Base-by-base conservation (phyloP, 2,329 filamentous ascomycete genomes). In the Xylariales sp. region DNA sequence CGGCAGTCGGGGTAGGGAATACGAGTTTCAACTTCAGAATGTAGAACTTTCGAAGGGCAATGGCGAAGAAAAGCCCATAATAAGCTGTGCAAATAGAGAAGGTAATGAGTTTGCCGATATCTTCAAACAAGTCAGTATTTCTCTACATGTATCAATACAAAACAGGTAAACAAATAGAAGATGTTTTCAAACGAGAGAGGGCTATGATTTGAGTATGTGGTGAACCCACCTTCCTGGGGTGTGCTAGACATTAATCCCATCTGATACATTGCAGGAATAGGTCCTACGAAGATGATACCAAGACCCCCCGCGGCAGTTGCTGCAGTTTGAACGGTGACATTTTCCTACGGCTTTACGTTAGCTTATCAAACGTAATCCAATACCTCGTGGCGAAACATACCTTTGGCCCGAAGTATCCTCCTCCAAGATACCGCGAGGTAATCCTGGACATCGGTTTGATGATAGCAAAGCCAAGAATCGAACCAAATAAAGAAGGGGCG, bases 21-120 rank as follows among this genome's bases (percentile, higher is more conserved):
- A 79, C 63, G 37, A 81, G 63, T 41, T 66, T 67, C 38, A 79
- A 60, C 41, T 81, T 76, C 55, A 83, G 74, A 56, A 84, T 74
- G 63, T 83, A 84, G 63, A 84, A 83, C 52, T 81, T 81, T 41
- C 80, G 75, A 15, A 81, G 67, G 6, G 78, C 77, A 0, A 76
- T 78, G 33, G 74, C 73, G 46, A 81, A 78, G 55, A 79, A 78
- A 42, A 82, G 69, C 4, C 80, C 80, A 54, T 82, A 82, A 60
- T 81, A 80, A 8, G 73, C 76, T 41, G 75, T 76, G 33, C 81
- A 73, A 29, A 79, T 64, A 3, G 78, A 81, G 45, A 83, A 66
- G 19, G 74, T 74, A 39, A 81, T 63, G 33, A 83, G 70, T 21
- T 74, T 66, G 38, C 67, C 66, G 47, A 80, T 80, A 50, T 82